Percentiles rank a stretch among this genome's conserved stretches.
Evolutionary conservation across 164 flowering plant genomes (phyloP).

Genomic region (Macadamia tetraphylla): DNA sequence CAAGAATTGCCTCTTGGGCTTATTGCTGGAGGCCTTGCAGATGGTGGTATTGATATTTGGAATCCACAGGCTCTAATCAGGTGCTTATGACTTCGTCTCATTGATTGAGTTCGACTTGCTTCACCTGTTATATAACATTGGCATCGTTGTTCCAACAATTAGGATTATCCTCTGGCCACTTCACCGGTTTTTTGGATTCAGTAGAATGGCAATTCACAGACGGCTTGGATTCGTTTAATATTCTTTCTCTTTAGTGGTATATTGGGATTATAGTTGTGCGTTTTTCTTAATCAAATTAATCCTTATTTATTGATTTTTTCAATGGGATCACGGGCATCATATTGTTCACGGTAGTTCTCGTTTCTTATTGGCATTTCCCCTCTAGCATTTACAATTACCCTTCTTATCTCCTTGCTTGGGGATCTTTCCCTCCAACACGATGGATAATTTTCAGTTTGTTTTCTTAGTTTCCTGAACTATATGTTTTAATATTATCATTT

Average conservation of each 20-base stretch:
- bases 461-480: background rate
- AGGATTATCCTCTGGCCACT: background rate
- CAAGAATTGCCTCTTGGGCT: constrained; percentile 69
- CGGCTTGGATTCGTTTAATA: no score
- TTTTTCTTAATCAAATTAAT: no score
- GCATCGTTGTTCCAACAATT: background rate
- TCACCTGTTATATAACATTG: background rate
- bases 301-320: background rate
- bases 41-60: constrained; percentile 81
- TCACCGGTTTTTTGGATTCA: background rate
- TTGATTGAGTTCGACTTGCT: background rate
- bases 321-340: background rate
- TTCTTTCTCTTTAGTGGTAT: no score
- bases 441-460: background rate
- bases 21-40: constrained; percentile 90
- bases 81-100: constrained; percentile 24
- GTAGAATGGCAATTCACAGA: background rate
- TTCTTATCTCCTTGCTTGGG: no score
- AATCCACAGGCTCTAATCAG: constrained; percentile 69
- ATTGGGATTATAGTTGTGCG: background rate
- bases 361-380: background rate
- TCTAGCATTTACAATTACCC: no score
- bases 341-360: background rate
- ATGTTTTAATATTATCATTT: no score
- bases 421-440: background rate